Conservation (phyloP, 352 stramenopile species). For the Phytopythium litorale region DNA sequence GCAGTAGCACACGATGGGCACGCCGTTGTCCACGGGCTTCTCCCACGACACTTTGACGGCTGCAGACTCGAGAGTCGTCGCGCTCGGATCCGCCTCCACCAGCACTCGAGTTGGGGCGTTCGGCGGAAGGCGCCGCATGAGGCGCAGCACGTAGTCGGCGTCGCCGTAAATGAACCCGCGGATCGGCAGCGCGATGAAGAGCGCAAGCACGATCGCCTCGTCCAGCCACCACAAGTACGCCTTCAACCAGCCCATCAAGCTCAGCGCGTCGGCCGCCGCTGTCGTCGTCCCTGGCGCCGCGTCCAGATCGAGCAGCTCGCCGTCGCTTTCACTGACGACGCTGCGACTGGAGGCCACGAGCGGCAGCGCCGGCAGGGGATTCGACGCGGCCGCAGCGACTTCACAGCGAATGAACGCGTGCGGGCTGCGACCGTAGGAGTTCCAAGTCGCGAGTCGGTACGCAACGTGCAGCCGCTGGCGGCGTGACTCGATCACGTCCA, state of each 20-base stretch:
- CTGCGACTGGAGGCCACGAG: background rate
- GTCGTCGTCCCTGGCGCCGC: constrained; percentile 9
- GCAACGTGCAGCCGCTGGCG: constrained; percentile 38
- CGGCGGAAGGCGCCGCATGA: constrained; percentile 65
- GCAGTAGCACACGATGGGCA: constrained; percentile 80
- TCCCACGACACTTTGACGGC: constrained; percentile 73
- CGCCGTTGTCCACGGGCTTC: constrained; percentile 69
- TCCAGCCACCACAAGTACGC: constrained; percentile 86
- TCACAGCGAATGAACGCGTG: constrained; percentile 61
- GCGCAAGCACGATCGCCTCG: constrained; percentile 66
- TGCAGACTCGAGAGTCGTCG: constrained; percentile 52
- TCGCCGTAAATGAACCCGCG: constrained; percentile 83
- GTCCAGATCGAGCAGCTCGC: constrained; percentile 7
- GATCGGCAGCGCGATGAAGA: constrained; percentile 75
- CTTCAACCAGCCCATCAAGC: constrained; percentile 48
- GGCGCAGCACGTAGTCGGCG: constrained; percentile 61
- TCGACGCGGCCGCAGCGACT: constrained; percentile 11
- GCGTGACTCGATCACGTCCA: constrained; percentile 51
- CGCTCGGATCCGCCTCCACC: constrained; percentile 54
- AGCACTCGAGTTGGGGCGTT: constrained; percentile 82
- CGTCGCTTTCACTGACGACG: constrained; percentile 1
- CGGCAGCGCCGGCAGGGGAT: constrained; percentile 10
- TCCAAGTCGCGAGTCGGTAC: constrained; percentile 80
- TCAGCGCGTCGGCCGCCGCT: constrained; percentile 11
- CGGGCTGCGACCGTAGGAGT: constrained; percentile 70